A percentile compares a stretch with the other conserved stretches of the same genome.
These are phyloP conservation scores for Colletotrichum camelliae DNA, from an alignment of 2,329 filamentous ascomycete species.

Conservation along the genomic window DNA sequence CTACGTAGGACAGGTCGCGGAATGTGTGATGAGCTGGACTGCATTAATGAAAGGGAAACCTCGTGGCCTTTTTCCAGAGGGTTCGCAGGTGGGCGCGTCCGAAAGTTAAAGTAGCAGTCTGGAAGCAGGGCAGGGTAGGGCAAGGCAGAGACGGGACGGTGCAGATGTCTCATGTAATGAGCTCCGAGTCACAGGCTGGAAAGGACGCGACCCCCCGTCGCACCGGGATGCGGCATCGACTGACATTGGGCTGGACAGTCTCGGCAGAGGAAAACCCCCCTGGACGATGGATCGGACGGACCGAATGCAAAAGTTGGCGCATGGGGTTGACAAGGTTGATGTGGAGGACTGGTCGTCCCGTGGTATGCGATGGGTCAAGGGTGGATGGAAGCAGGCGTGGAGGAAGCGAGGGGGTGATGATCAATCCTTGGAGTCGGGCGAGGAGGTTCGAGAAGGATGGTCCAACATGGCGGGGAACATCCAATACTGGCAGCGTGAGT, in stretches of 20 bases:
- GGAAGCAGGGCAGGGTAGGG: not conserved
- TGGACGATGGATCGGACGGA: constrained; percentile 13
- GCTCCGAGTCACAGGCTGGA: not conserved
- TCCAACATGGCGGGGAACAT: not conserved
- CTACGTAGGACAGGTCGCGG: not conserved
- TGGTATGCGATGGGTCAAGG: not conserved
- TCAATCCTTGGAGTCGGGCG: not conserved
- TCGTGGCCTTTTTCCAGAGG: not conserved
- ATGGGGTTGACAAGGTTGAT: constrained; percentile 11
- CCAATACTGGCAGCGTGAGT: not conserved
- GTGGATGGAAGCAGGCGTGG: not conserved
- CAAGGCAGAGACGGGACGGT: not conserved
- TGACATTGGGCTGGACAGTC: constrained; percentile 8
- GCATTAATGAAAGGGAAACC: not conserved
- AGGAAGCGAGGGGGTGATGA: not conserved
- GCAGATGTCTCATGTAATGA: not conserved
- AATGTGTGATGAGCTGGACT: not conserved
- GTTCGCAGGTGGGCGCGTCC: not conserved
- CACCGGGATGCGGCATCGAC: constrained; percentile 2
- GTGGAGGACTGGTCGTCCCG: constrained; percentile 13
- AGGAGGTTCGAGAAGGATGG: not conserved
- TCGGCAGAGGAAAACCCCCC: not conserved
- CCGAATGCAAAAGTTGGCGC: constrained; percentile 21
- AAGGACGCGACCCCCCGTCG: not conserved
- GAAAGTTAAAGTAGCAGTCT: constrained; percentile 1